Evolutionary conservation across 192 early-diverging fungal species (phyloP).

Genomic region (Gryganskiella cystojenkinii): DNA sequence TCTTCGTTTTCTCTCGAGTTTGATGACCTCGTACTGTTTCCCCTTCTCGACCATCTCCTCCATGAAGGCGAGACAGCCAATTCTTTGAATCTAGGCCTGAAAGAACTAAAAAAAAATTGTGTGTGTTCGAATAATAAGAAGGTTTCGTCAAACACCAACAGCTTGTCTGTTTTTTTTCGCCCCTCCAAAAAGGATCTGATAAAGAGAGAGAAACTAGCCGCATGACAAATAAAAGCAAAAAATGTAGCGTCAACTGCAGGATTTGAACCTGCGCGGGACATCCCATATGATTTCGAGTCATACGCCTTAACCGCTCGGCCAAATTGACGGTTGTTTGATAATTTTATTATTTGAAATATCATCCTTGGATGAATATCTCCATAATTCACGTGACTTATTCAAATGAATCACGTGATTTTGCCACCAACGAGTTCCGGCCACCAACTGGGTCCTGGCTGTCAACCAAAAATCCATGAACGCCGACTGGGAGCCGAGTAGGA

Average conservation of each 20-base stretch:
- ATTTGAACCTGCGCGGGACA: conserved; percentile 67
- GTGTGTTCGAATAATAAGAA: not conserved
- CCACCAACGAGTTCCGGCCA: too few relatives aligned
- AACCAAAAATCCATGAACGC: too few relatives aligned
- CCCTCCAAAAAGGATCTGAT: too few relatives aligned
- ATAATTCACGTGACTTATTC: too few relatives aligned
- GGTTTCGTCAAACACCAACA: not conserved
- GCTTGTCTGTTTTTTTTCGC: not conserved
- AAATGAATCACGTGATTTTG: conserved; percentile 1
- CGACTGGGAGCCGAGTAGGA: too few relatives aligned
- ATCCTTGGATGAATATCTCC: too few relatives aligned
- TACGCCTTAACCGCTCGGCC: conserved; percentile 65
- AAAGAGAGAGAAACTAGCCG: too few relatives aligned
- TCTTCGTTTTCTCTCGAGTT: not conserved
- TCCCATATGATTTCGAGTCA: conserved; percentile 64
- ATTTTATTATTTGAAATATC: not conserved
- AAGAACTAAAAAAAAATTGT: not conserved
- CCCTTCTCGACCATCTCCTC: not conserved
- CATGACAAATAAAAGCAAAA: conserved; percentile 1
- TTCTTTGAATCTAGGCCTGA: not conserved
- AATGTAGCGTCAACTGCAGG: conserved; percentile 59
- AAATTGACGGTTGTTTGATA: conserved; percentile 29
- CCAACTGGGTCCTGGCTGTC: too few relatives aligned
- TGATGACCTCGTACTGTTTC: not conserved
- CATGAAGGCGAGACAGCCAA: too few relatives aligned